Base-by-base conservation (phyloP, 1,284 basidiomycete species). In the Apiotrichum veenhuisii region DNA sequence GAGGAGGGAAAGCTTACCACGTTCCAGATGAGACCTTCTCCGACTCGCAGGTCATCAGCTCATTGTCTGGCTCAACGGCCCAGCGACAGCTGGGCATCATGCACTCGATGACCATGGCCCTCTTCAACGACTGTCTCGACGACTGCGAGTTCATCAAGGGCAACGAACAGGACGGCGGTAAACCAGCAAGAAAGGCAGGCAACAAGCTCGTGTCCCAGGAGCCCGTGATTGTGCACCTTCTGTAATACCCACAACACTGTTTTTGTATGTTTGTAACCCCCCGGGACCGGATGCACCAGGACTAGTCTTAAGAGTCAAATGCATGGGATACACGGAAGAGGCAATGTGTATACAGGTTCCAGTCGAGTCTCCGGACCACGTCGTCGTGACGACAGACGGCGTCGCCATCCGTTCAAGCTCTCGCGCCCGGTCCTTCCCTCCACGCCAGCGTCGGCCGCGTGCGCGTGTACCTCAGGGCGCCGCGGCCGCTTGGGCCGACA, bases 21-120 rank as follows among this genome's bases (percentile, higher is more conserved):
- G 23, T 33, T 17, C 3, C 59, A 72, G 73, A 77, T 50, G 71
- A 75, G 63, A 57, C 64, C 18, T 77, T 75, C 62, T 73, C 71
- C 27, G 75, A 77, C 61, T 72, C 73, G 58, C 61, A 61, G 7
- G 57, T 74, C 26, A 42, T 65, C 22, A 17, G 30, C 14, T 55
- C 65, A 5, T 5, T 38, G 18, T 54, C 58, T 5, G 53, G 64
- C 11, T 43, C 66, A 0, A 44, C 51, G 2, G 67, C 67, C 0
- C 47, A 66, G 17, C 23, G 30, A 2, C 52, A 64, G n/a, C 54
- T 73, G 11, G 46, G 33, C 4, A 67, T 61, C 17, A 65, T 72
- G 8, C 67, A 77, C 58, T 52, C 58, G 20, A 61, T 77, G 12
- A 65, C 70, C 2, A 58, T 55, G 36, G 57, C 63, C 8, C 71